These are phyloP conservation scores for Sclerotinia nivalis DNA, from an alignment of 2,329 filamentous ascomycete genomes.

Conservation along the genomic window DNA sequence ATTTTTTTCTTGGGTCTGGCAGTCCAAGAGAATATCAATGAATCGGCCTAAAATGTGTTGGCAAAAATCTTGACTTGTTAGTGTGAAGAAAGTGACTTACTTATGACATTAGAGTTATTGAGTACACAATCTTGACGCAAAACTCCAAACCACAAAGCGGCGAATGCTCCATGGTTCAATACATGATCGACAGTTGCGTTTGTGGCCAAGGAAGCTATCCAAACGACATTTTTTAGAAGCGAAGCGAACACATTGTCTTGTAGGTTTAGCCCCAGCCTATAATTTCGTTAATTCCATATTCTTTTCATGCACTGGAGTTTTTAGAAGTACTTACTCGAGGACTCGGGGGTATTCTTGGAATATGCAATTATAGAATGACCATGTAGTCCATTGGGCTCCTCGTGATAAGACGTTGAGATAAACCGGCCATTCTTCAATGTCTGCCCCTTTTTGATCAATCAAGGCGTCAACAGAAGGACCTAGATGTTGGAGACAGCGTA, in stretches of 20 bases:
- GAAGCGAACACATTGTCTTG: slow-evolving; percentile 24
- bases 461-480: slow-evolving; percentile 27
- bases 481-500: slow-evolving; percentile 29
- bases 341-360: slow-evolving; percentile 37
- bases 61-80: not conserved
- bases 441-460: not conserved
- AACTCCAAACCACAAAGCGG: slow-evolving; percentile 34
- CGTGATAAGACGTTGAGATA: slow-evolving; percentile 26
- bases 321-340: slow-evolving; percentile 31
- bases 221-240: slow-evolving; percentile 36
- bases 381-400: slow-evolving; percentile 32
- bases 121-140: slow-evolving; percentile 34
- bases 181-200: not conserved
- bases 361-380: slow-evolving; percentile 32
- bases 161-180: slow-evolving; percentile 29
- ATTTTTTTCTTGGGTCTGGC: slow-evolving; percentile 30
- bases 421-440: slow-evolving; percentile 10
- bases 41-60: slow-evolving; percentile 33
- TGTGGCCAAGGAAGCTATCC: slow-evolving; percentile 34
- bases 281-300: slow-evolving; percentile 22
- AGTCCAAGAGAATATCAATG: slow-evolving; percentile 35
- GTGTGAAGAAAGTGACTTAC: slow-evolving; percentile 26
- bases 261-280: slow-evolving; percentile 31
- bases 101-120: slow-evolving; percentile 31
- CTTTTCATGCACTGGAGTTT: not conserved